These are phyloP conservation scores for Chlorophyllum brunneum DNA, from an alignment of 768 basidiomycete species.

Conservation along the genomic window DNA sequence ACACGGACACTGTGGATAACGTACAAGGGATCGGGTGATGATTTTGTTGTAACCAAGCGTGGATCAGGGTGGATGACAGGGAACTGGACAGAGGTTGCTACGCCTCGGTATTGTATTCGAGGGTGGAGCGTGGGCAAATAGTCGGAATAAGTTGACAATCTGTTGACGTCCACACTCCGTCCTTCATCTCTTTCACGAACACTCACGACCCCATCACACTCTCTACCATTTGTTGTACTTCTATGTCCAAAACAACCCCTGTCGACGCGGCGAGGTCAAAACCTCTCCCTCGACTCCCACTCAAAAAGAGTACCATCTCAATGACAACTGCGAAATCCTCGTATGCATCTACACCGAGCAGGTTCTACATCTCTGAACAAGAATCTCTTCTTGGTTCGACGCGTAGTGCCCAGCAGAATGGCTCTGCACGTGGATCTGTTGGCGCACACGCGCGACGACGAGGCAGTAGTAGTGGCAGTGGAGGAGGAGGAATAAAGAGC, in stretches of 20 bases:
- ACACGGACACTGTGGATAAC: not conserved
- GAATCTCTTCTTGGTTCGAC: not conserved
- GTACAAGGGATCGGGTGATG: too few relatives aligned
- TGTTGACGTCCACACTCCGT: not conserved
- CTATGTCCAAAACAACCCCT: constrained; percentile 2
- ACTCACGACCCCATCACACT: not conserved
- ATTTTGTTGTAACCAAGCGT: too few relatives aligned
- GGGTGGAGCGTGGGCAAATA: constrained; percentile 11
- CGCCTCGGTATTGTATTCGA: too few relatives aligned
- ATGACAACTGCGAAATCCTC: not conserved
- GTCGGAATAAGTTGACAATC: not conserved
- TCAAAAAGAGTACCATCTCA: not conserved
- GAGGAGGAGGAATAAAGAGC: not conserved
- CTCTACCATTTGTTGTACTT: not conserved
- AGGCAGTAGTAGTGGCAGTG: not conserved
- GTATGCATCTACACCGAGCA: constrained; percentile 11
- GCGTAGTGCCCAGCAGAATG: not conserved
- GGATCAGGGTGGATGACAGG: too few relatives aligned
- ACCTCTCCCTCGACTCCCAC: constrained; percentile 1
- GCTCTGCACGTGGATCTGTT: not conserved
- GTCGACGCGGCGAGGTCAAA: not conserved
- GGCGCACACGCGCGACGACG: too few relatives aligned
- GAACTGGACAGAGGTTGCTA: not conserved
- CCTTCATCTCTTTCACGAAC: constrained; percentile 1
- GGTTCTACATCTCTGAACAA: constrained; percentile 6